Percentiles rank a stretch among this genome's conserved stretches.
Conservation (phyloP, 148 eudicot genomes). For the Rhododendron molle region DNA sequence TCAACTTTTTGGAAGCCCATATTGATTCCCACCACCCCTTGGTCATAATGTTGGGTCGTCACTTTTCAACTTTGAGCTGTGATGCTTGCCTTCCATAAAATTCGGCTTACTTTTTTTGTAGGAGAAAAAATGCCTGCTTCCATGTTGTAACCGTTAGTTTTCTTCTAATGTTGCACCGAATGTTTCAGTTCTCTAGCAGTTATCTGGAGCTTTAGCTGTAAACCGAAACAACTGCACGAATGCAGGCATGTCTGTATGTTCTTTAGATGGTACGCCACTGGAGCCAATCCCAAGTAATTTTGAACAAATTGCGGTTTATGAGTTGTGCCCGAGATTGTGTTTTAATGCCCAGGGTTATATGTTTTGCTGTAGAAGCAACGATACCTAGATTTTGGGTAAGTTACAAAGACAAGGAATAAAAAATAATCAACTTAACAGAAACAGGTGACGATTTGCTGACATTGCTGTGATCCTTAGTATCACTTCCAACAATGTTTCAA, state of each 20-base stretch:
- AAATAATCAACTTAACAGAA: too few species aligned
- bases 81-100: neutral
- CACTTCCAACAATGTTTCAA: neutral
- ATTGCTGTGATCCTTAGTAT: neutral
- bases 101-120: neutral
- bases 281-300: neutral
- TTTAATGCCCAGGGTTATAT: neutral
- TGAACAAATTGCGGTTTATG: neutral
- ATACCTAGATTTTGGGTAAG: neutral
- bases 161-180: neutral
- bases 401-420: neutral
- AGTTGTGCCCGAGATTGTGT: neutral
- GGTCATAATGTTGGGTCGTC: neutral
- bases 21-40: constrained; percentile 12
- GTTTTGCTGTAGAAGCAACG: neutral
- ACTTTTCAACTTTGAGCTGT: neutral
- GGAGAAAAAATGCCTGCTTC: neutral
- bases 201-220: neutral
- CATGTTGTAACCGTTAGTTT: neutral
- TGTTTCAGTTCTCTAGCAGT: neutral
- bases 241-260: neutral
- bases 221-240: neutral
- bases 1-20: constrained; percentile 22
- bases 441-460: neutral
- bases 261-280: neutral